Conservation (phyloP, 225 moss, liverwort and hornwort genomes). For the Sphagnum tenellum region DNA sequence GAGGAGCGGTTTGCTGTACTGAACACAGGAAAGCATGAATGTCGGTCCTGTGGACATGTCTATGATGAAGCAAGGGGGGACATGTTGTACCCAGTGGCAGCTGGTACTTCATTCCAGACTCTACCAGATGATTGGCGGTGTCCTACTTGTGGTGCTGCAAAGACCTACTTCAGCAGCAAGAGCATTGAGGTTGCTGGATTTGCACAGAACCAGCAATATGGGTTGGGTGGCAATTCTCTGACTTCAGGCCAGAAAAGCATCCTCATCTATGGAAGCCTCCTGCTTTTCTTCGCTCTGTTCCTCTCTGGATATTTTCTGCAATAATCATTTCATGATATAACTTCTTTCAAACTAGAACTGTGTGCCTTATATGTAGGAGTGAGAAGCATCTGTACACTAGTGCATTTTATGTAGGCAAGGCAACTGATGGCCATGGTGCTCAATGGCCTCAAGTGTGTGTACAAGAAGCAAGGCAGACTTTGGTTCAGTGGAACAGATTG, state of each 20-base stretch:
- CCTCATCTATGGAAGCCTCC: slow-evolving; percentile 67
- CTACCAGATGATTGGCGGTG: slow-evolving; percentile 85
- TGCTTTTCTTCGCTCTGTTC: slow-evolving; percentile 72
- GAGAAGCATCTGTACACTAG: no score
- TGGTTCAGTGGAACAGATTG: no score
- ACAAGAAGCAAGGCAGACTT: no score
- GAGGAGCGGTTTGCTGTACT: slow-evolving; percentile 81
- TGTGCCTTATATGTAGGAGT: no score
- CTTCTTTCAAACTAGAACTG: no score
- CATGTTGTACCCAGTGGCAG: slow-evolving; percentile 42
- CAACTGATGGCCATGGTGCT: no score
- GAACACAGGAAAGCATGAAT: slow-evolving; percentile 64
- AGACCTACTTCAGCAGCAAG: slow-evolving; percentile 61
- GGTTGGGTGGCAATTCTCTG: slow-evolving; percentile 81
- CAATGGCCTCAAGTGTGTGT: no score
- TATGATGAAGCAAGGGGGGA: slow-evolving; percentile 68
- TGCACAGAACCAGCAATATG: slow-evolving; percentile 83
- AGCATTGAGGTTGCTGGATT: slow-evolving; percentile 90
- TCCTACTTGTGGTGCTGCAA: slow-evolving; percentile 91
- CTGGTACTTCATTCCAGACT: slow-evolving; percentile 50
- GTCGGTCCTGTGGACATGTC: slow-evolving; percentile 79
- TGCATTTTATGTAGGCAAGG: no score
- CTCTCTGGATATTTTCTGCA: slow-evolving; percentile 84
- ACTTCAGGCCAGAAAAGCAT: slow-evolving; percentile 84
- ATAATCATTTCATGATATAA: slow-evolving; percentile 9